These are phyloP conservation scores for Cadophora gregata DNA, from an alignment of 2,329 filamentous ascomycete genomes.

Conservation along the genomic window DNA sequence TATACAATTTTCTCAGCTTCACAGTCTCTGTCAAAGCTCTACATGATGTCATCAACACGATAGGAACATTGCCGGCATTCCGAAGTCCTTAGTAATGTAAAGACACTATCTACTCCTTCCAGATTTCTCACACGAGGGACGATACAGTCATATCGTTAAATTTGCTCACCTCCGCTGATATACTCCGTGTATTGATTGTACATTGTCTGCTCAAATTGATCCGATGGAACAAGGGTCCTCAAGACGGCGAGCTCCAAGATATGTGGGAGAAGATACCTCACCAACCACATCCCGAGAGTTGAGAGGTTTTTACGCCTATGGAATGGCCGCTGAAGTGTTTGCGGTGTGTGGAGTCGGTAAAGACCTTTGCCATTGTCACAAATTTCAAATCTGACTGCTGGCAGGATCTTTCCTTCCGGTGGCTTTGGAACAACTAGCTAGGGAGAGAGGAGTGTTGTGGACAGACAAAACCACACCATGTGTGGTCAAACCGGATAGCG, in stretches of 20 bases:
- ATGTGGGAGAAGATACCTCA: constrained; percentile 82
- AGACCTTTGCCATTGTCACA: constrained; percentile 41
- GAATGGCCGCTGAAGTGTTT: constrained; percentile 94
- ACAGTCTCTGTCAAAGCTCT: not conserved
- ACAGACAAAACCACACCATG: constrained; percentile 79
- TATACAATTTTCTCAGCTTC: not conserved
- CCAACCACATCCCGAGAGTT: constrained; percentile 86
- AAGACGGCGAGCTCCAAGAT: constrained; percentile 53
- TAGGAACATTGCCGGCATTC: constrained; percentile 3
- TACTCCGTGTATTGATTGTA: not conserved
- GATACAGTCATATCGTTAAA: not conserved
- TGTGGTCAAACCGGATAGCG: constrained; percentile 51
- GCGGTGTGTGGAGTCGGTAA: constrained; percentile 85
- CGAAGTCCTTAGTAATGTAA: constrained; percentile 5
- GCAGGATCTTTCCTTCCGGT: constrained; percentile 92
- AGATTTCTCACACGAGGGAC: not conserved
- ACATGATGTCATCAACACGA: not conserved
- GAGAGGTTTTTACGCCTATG: constrained; percentile 92
- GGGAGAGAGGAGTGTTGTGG: constrained; percentile 85
- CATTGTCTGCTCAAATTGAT: not conserved
- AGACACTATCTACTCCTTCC: not conserved
- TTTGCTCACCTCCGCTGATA: not conserved
- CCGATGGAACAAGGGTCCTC: not conserved
- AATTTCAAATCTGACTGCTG: not conserved
- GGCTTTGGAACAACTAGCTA: constrained; percentile 86